Evolutionary conservation across 495 filamentous ascomycete species (phyloP), one percentile per base, ranked within the genome.

Genomic region (Cetradonia linearis): DNA sequence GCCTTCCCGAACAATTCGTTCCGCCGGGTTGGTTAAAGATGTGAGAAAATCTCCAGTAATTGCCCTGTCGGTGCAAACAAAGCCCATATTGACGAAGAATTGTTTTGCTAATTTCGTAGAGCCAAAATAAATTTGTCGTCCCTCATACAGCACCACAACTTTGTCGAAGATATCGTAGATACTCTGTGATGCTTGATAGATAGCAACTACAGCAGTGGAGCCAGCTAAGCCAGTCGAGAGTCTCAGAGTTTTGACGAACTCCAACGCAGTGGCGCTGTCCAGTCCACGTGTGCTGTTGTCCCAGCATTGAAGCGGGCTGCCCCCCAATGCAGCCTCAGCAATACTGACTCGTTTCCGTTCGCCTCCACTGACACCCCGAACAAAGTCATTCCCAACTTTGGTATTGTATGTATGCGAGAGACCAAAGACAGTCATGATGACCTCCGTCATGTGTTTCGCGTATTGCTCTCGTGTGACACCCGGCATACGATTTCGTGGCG

Each of bases 301-400:
- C 89, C 89, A 94, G 74, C 87, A 90, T 65, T 88, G 86, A 14
- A 94, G 70, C 0, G 86, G 83, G 27, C 80, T 80, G 9, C 78
- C 77, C 47, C 82, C 84, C 27, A 90, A 72, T 8, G 80, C 78
- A 27, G 74, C 76, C 64, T 93, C 89, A 4, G 87, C 84, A 64
- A 93, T 91, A 71, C 83, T 88, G 52, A 91, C 86, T 62, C 89
- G 82, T 73, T 91, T 92, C 11, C 89, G 70, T 70, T 95, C 89
- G 60, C 89, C 89, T 57, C 89, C 89, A 33, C 81, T 86, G 0
- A 93, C 85, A 60, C 89, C 89, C 42, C 87, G 81, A 50, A 90
- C 78, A 58, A 85, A 87, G 58, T 89, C 86, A 68, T 91, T 89
- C 33, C 89, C 89, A 25, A 93, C 84, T 30, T 76, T 77, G 3